phyloP scores from a whole-genome alignment of 768 basidiomycete species.

The Macrolepiota fuliginosa region DNA sequence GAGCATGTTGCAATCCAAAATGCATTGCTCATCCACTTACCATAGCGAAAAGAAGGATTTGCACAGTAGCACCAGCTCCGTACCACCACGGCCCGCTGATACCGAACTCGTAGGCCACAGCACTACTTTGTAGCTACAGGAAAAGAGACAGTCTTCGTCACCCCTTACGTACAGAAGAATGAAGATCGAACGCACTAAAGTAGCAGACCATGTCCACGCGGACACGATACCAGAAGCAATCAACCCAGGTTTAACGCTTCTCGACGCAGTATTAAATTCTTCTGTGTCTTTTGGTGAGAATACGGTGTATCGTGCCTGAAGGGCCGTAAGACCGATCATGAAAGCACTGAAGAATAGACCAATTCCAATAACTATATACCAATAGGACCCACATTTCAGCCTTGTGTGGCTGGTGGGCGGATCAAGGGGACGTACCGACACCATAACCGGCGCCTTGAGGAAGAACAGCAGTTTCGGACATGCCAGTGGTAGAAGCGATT shows the following conservation, averaged over 20 bases:
- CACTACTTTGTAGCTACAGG: conserved; percentile 67
- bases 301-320: conserved; percentile 83
- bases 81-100: conserved; percentile 92
- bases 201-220: conserved; percentile 91
- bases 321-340: conserved; percentile 73
- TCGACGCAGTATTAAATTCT: conserved; percentile 80
- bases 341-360: conserved; percentile 85
- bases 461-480: conserved; percentile 36
- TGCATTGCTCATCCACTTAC: conserved; percentile 31
- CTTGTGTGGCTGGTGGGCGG: background rate
- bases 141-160: background rate
- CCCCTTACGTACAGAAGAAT: background rate
- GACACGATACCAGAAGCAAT: conserved; percentile 92
- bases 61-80: conserved; percentile 84
- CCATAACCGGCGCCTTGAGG: conserved; percentile 88
- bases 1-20: too few species aligned
- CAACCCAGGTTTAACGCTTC: conserved; percentile 86
- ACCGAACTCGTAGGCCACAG: conserved; percentile 83
- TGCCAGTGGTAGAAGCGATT: too few species aligned
- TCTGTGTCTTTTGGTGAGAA: conserved; percentile 79
- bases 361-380: conserved; percentile 46
- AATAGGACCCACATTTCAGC: background rate
- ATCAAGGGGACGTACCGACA: conserved; percentile 49
- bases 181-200: conserved; percentile 39
- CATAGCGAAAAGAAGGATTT: conserved; percentile 88